Evolutionary conservation across 306 rosid species (phyloP), one percentile per base, ranked within the genome.

Genomic region (Acacia melanoxylon): DNA sequence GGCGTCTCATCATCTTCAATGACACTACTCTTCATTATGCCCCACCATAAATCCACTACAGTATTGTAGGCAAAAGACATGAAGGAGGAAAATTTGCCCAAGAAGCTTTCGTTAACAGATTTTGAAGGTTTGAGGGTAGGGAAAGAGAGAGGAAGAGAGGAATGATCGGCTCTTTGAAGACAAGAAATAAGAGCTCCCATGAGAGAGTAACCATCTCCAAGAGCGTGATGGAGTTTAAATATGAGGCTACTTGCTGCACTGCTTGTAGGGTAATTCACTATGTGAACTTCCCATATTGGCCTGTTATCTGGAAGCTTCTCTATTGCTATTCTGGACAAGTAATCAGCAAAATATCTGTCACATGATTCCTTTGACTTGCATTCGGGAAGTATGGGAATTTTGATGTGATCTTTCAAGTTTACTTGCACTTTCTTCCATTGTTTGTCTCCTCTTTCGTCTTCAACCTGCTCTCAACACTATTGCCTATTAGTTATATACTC

Each of bases 101-200:
- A 54, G 61, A 62, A 0, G 19, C 74, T 75, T 12, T 45, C 33
- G 3, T 20, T 17, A 3, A 48, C 40, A 51, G 72, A 1, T 41
- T 45, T 73, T 20, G 87, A 2, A 11, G 82, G 68, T 27, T 54
- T 78, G 48, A 61, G 54, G 13, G 88, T 77, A 20, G 97, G 94
- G 68, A 92, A 88, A 3, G n/a, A 81, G 25, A 88, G 75, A 6
- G 97, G 94, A 72, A 87, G 86, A 74, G 81, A 79, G 12, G 91
- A 90, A 56, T 92, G 46, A 49, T 85, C 88, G 24, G 86, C 89
- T 45, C 92, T 80, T 69, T 78, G 87, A 0, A 89, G 81, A 70
- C 86, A 90, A 33, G 97, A 86, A 49, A 92, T 87, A 76, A 92
- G 91, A 72, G 89, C 85, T 69, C 89, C 89, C 97, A 91, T 89